Percentiles rank a stretch among this genome's conserved stretches.
phyloP scores from a whole-genome alignment of 2,329 filamentous ascomycete species.

The Apiospora rasikravindrae region DNA sequence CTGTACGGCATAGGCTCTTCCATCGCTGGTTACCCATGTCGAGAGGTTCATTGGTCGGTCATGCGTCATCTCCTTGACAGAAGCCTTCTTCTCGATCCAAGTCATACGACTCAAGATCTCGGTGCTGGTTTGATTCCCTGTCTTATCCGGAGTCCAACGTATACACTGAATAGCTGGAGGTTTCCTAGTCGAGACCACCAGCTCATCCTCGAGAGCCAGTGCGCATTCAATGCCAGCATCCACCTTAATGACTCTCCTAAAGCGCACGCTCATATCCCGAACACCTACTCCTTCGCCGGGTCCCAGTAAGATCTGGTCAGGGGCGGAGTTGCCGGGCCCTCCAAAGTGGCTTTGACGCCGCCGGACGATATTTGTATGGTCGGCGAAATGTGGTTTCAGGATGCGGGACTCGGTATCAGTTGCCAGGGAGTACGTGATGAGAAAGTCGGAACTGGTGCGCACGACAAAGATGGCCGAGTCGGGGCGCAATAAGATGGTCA shows the following conservation, averaged over 20 bases:
- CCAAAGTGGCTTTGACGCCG: conserved; percentile 66
- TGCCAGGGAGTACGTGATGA: conserved; percentile 93
- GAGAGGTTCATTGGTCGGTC: conserved; percentile 96
- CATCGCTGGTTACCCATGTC: conserved; percentile 90
- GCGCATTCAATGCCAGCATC: conserved; percentile 92
- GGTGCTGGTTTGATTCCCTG: conserved; percentile 84
- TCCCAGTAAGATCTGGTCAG: conserved; percentile 71
- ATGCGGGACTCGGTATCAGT: conserved; percentile 82
- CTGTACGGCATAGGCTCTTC: conserved; percentile 89
- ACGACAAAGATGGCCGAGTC: conserved; percentile 93
- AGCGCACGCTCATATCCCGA: conserved; percentile 85
- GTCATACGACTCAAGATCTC: conserved; percentile 87
- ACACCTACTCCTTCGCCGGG: conserved; percentile 84
- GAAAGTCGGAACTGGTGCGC: conserved; percentile 81
- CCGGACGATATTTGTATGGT: conserved; percentile 66
- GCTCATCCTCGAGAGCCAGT: conserved; percentile 87
- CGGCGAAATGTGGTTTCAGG: conserved; percentile 81
- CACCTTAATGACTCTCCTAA: conserved; percentile 97
- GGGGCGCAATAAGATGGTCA: conserved; percentile 82
- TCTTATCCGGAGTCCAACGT: conserved; percentile 85
- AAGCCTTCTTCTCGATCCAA: conserved; percentile 80
- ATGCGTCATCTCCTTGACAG: conserved; percentile 84
- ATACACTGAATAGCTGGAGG: conserved; percentile 97
- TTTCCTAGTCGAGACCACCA: conserved; percentile 89
- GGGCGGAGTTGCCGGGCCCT: conserved; percentile 57